Evolutionary conservation across 306 rosid species (phyloP), one percentile per base, ranked within the genome.

Genomic region (Lagenaria siceraria): DNA sequence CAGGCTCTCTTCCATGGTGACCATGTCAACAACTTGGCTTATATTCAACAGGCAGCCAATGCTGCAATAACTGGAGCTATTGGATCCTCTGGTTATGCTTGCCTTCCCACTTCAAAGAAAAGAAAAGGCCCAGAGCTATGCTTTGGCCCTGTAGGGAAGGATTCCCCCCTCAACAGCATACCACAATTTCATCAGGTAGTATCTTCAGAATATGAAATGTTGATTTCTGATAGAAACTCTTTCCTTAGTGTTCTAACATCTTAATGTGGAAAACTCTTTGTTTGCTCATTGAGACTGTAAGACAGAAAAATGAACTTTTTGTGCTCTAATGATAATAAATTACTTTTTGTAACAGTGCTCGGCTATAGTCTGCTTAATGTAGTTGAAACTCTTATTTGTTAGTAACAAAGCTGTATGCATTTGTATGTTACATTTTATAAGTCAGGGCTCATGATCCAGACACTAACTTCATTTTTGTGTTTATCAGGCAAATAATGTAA

Each of bases 21-120:
- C 64, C 98, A 87, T 81, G 89, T 78, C 83, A 89, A 86, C 90
- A 90, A 83, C 84, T 83, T 85, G 49, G 89, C 88, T 43, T 79
- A 82, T 83, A 82, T 89, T 87, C 99, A 92, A 84, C 97, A 89
- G 88, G 97, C 93, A n/a, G 97, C 97, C 69, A 95, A 95, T 87
- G 99, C 99, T 76, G 97, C 97, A 84, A 96, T 96, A 82, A 92
- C 97, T 78, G 98, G 93, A 83, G 99, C 97, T 78, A 88, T 92
- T 84, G 99, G 97, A 79, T 88, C 98, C 84, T 92, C 96, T 59
- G 99, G 98, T 42, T 92, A 78, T 80, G 85, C 88, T 69, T 64
- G 89, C 4, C 98, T 93, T 77, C 91, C 93, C 36, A 81, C 78
- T 80, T 82, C 97, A 73, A 89, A 84, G 88, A 92, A 86, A 88